Base-by-base conservation (phyloP, 1,284 basidiomycete genomes). In the Pseudozyma sp. region DNA sequence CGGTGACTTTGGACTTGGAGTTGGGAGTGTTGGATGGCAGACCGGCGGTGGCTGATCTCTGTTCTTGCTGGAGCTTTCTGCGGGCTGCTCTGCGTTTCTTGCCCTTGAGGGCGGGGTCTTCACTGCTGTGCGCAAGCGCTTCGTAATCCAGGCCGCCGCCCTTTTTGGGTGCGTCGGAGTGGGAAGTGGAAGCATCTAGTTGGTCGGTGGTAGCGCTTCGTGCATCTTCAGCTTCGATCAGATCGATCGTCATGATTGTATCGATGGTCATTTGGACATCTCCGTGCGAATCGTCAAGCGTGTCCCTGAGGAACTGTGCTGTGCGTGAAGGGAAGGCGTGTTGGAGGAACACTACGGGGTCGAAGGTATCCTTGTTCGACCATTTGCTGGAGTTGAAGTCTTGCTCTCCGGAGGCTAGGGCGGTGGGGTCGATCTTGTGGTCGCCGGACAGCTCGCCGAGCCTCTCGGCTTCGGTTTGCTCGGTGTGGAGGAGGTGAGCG, bases 221-320 rank as follows among this genome's bases (percentile, higher is more conserved):
- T 4, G 72, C 71, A 44, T 75, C 68, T 48, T 75, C 77, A 3
- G 56, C 61, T 54, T 77, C 77, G 8, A 81, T 68, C 33, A 81
- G 30, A n/a, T 79, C 77, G 45, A 77, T 63, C 1, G 70, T 75
- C 47, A 79, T 68, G 33, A 82, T 55, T 0, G 70, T 76, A 48
- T 82, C 80, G n/a, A 82, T 64, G 11, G 68, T 61, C 10, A 45
- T 56, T 19, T 75, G 73, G 1, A 82, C 67, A 43, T 81, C 75
- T 33, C 68, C 74, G 6, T 70, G 34, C 35, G 65, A 56, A 13
- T 76, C 67, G 1, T 55, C 11, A 7, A 81, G 63, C 29, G 70
- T 71, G 19, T 81, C 70, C 14, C 52, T 35, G 2, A 82, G 62
- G 34, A 79, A 80, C 17, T 56, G 50, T 11, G 52, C 60, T 19